phyloP scores from a whole-genome alignment of 331 rosid species.

The Quercus lobata region DNA sequence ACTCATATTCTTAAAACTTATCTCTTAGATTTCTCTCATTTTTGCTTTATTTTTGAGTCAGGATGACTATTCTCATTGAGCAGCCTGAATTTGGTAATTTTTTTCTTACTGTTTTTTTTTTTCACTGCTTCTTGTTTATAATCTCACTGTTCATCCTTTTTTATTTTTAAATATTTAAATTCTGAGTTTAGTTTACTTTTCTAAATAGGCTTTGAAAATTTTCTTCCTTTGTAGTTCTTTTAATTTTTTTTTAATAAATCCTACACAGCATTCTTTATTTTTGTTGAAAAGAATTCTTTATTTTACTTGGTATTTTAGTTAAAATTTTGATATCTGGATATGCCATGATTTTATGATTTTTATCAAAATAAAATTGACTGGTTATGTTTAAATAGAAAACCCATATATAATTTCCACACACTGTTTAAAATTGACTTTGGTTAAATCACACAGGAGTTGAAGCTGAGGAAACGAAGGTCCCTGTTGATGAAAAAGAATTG shows the following conservation, averaged over 20 bases:
- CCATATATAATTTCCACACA: not conserved
- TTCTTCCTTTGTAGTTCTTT: not conserved
- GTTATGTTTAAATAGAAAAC: not conserved
- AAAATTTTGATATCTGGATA: not conserved
- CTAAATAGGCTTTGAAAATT: not conserved
- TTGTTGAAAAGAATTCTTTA: not conserved
- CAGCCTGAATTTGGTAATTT: constrained; percentile 43
- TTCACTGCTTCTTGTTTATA: not conserved
- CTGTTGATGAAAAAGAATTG: constrained; percentile 39
- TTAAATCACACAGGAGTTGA: constrained; percentile 44
- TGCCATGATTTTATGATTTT: not conserved
- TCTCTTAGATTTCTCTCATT: not conserved
- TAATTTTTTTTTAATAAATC: not conserved
- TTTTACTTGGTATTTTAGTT: not conserved
- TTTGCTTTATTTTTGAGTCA: not conserved
- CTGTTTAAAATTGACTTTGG: not conserved
- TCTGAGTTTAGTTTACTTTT: not conserved
- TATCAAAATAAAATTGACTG: not conserved
- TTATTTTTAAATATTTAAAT: not conserved
- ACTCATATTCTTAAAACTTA: not conserved
- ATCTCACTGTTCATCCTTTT: not conserved
- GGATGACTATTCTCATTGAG: constrained; percentile 61
- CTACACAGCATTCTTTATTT: not conserved
- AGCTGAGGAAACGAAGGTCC: constrained; percentile 29
- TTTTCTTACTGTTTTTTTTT: not conserved